phyloP scores from a whole-genome alignment of 106 monocot genomes.

The Acanthochlamys bracteata region DNA sequence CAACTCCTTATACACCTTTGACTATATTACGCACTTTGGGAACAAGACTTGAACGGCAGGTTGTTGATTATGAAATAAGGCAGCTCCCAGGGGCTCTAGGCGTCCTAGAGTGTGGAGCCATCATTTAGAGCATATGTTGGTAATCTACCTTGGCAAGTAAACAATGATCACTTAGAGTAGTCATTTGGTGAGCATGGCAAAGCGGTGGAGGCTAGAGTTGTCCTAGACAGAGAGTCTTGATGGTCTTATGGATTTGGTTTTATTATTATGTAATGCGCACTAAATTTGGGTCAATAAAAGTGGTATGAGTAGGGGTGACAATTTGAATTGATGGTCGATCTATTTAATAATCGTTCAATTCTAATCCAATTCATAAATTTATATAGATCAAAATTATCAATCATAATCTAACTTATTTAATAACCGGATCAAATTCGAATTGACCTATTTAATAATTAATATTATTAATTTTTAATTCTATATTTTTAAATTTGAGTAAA shows the following conservation, averaged over 20 bases:
- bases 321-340: no score
- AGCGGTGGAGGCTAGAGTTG: conserved; percentile 27
- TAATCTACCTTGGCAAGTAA: conserved; percentile 42
- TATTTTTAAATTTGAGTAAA: no score
- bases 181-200: conserved; percentile 36
- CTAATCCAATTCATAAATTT: no score
- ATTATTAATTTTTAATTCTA: no score
- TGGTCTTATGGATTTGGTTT: conserved; percentile 50
- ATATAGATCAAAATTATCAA: no score
- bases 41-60: conserved; percentile 18
- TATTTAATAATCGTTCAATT: no score
- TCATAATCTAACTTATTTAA: no score
- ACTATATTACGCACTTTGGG: background rate
- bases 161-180: conserved; percentile 23
- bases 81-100: conserved; percentile 20
- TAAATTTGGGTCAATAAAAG: no score
- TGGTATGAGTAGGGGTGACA: no score
- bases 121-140: conserved; percentile 29
- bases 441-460: no score
- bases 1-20: no score
- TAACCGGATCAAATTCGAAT: no score
- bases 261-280: conserved; percentile 34
- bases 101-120: conserved; percentile 7
- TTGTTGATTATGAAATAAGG: conserved; percentile 19
- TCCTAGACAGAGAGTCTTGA: conserved; percentile 33